These are phyloP conservation scores for Kodamaea sagamina DNA, from an alignment of 805 yeast genomes.

Conservation along the genomic window DNA sequence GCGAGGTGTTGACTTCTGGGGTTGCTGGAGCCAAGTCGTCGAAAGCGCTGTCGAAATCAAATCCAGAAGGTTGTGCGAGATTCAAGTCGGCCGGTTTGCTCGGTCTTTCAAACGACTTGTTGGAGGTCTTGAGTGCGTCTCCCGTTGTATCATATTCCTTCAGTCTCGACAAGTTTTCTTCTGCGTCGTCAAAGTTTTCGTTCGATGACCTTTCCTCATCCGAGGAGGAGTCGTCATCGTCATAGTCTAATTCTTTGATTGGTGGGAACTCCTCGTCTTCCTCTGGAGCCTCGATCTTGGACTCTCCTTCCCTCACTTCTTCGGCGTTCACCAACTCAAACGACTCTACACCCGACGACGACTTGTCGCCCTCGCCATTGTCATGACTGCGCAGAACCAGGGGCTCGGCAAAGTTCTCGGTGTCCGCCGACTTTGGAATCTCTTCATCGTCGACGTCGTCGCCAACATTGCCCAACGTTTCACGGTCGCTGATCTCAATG, in stretches of 20 bases:
- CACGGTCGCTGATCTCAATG: conserved; percentile 46
- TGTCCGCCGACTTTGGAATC: conserved; percentile 7
- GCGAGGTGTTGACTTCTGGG: conserved; percentile 14
- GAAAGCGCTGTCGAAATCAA: conserved; percentile 39
- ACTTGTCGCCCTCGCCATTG: conserved; percentile 40
- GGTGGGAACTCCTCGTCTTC: conserved; percentile 61
- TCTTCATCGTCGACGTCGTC: conserved; percentile 26
- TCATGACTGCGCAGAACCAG: not conserved
- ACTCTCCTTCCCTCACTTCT: conserved; percentile 34
- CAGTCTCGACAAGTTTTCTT: conserved; percentile 25
- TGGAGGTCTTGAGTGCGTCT: not conserved
- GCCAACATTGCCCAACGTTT: conserved; percentile 30
- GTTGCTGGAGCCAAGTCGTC: conserved; percentile 41
- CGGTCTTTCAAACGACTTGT: not conserved
- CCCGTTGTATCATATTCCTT: not conserved
- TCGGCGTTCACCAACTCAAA: conserved; percentile 57
- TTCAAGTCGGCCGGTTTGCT: conserved; percentile 1
- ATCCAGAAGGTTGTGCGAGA: conserved; percentile 9
- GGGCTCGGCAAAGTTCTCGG: conserved; percentile 11
- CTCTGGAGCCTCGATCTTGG: conserved; percentile 3
- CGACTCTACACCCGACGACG: conserved; percentile 50
- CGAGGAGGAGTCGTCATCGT: conserved; percentile 48
- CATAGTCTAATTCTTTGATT: conserved; percentile 53
- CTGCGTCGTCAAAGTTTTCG: conserved; percentile 40
- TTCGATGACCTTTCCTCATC: conserved; percentile 29